phyloP scores from a whole-genome alignment of 2,329 filamentous ascomycete species.

The Phaeosphaeriaceae sp. region DNA sequence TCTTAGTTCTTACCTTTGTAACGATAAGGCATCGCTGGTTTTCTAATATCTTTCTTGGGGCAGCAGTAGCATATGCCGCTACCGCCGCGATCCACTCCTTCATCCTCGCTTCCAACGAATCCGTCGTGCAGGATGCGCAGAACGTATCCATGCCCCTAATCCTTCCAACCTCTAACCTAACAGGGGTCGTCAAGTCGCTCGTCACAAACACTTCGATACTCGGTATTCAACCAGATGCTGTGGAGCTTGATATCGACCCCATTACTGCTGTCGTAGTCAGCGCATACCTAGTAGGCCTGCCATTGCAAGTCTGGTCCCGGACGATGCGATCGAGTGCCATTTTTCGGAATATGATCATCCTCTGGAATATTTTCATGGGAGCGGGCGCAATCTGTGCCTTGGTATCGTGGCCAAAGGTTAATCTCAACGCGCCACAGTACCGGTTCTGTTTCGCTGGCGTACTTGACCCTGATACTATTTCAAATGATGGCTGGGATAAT shows the following conservation, averaged over 20 bases:
- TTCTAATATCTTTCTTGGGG: conserved; percentile 7
- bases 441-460: conserved; percentile 13
- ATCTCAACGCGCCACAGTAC: conserved; percentile 11
- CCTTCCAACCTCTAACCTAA: neutral
- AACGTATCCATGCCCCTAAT: conserved; percentile 6
- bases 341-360: conserved; percentile 11
- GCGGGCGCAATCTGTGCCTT: conserved; percentile 13
- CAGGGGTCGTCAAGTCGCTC: neutral
- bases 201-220: neutral
- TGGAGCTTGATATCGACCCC: conserved; percentile 19
- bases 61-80: conserved; percentile 12
- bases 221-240: conserved; percentile 13
- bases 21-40: conserved; percentile 10
- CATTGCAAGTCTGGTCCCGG: conserved; percentile 18
- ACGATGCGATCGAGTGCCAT: conserved; percentile 15
- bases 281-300: conserved; percentile 12
- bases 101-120: conserved; percentile 7
- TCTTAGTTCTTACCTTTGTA: conserved; percentile 9
- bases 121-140: neutral
- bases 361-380: conserved; percentile 17
- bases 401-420: conserved; percentile 8
- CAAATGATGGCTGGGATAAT: conserved; percentile 12
- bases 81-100: conserved; percentile 17
- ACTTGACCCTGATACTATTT: conserved; percentile 2
- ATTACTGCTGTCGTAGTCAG: conserved; percentile 17